phyloP scores from a whole-genome alignment of 441 rosid species.

The Theobroma grandiflorum region DNA sequence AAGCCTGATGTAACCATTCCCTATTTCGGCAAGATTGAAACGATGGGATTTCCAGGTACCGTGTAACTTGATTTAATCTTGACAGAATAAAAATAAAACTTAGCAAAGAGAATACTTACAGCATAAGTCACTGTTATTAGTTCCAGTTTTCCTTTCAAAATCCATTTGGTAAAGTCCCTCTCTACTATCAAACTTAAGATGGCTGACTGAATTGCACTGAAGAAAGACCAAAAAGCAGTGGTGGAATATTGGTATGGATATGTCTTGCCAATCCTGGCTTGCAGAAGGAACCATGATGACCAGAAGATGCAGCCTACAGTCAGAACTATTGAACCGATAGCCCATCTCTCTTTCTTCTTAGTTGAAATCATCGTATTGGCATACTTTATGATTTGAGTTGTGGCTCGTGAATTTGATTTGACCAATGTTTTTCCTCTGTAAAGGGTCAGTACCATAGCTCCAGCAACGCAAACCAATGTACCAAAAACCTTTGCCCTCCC shows the following conservation, averaged over 20 bases:
- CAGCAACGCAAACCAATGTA: conserved; percentile 54
- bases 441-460: conserved; percentile 53
- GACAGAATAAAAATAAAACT: background rate
- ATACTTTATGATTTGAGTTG: conserved; percentile 23
- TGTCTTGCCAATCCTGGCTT: conserved; percentile 49
- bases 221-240: conserved; percentile 61
- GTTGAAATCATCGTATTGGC: conserved; percentile 7
- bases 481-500: conserved; percentile 63
- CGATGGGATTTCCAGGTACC: background rate
- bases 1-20: conserved; percentile 61
- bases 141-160: conserved; percentile 52
- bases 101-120: conserved; percentile 41
- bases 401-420: conserved; percentile 31
- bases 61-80: background rate
- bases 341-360: conserved; percentile 47
- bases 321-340: conserved; percentile 51
- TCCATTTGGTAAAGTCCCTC: conserved; percentile 52
- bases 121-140: conserved; percentile 48
- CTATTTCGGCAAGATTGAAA: conserved; percentile 33
- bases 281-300: conserved; percentile 71
- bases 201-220: conserved; percentile 62
- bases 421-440: conserved; percentile 57
- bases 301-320: conserved; percentile 43
- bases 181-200: conserved; percentile 49
- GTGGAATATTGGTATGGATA: conserved; percentile 70